Evolutionary conservation across 2,329 filamentous ascomycete species (phyloP).

Genomic region (Truncatella angustata): DNA sequence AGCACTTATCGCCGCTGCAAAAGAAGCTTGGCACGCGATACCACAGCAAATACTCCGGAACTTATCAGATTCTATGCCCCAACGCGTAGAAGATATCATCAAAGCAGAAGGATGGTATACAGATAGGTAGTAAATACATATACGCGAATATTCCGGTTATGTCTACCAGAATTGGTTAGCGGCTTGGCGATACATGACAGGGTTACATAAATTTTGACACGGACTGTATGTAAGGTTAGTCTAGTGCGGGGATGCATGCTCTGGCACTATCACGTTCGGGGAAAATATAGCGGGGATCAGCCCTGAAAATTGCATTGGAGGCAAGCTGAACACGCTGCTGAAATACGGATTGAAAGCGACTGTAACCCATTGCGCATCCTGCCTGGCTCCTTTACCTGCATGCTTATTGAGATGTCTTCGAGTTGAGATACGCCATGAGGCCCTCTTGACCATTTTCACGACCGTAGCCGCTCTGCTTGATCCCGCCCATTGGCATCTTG

Average conservation of each 20-base stretch:
- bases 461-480: constrained; percentile 48
- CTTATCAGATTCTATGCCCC: not conserved
- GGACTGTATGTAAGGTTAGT: too few relatives aligned
- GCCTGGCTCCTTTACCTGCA: not conserved
- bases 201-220: too few relatives aligned
- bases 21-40: not conserved
- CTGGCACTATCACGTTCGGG: too few relatives aligned
- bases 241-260: too few relatives aligned
- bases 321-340: too few relatives aligned
- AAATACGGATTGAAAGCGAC: too few relatives aligned
- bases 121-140: not conserved
- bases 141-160: too few relatives aligned
- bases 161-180: too few relatives aligned
- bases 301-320: too few relatives aligned
- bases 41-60: not conserved
- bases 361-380: not conserved
- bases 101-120: not conserved
- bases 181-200: too few relatives aligned
- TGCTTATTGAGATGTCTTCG: not conserved
- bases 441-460: constrained; percentile 47
- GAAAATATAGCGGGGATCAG: too few relatives aligned
- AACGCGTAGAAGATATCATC: not conserved
- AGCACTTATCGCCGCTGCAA: not conserved
- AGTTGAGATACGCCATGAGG: constrained; percentile 44
- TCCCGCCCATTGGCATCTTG: constrained; percentile 46